Percentiles rank a stretch among this genome's conserved stretches.
Evolutionary conservation across 495 filamentous ascomycete genomes (phyloP).

Genomic region (Annulohypoxylon maeteangense): DNA sequence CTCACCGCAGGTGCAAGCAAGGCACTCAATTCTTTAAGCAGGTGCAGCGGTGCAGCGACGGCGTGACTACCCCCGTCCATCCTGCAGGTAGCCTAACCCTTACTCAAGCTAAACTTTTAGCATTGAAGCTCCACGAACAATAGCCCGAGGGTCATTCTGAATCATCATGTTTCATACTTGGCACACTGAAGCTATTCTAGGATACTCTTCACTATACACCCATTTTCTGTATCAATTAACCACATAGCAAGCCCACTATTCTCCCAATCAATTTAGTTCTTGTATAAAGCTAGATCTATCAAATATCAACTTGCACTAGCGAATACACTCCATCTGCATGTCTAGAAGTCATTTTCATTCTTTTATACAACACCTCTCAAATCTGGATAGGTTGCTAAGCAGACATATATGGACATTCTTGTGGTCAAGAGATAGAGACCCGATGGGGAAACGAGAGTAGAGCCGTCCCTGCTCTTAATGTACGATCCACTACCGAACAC

Average conservation of each 20-base stretch:
- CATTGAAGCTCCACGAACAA: neutral
- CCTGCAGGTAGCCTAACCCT: conserved; percentile 12
- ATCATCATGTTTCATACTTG: neutral
- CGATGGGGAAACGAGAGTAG: conserved; percentile 24
- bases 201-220: neutral
- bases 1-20: neutral
- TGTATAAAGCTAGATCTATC: conserved; percentile 19
- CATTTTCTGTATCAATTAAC: neutral
- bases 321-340: conserved; percentile 4
- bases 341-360: conserved; percentile 14
- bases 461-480: neutral
- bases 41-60: conserved; percentile 7
- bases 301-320: conserved; percentile 18
- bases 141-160: neutral
- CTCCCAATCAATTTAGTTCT: conserved; percentile 20
- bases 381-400: conserved; percentile 7
- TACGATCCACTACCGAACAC: conserved; percentile 33
- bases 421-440: conserved; percentile 2
- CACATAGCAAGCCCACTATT: neutral
- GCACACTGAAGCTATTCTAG: neutral
- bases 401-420: conserved; percentile 15
- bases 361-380: conserved; percentile 3
- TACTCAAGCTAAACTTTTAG: neutral
- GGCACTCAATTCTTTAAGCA: conserved; percentile 14
- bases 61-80: conserved; percentile 11